Evolutionary conservation across 2,329 filamentous ascomycete species (phyloP).

Genomic region (Fusarium incarnatum): DNA sequence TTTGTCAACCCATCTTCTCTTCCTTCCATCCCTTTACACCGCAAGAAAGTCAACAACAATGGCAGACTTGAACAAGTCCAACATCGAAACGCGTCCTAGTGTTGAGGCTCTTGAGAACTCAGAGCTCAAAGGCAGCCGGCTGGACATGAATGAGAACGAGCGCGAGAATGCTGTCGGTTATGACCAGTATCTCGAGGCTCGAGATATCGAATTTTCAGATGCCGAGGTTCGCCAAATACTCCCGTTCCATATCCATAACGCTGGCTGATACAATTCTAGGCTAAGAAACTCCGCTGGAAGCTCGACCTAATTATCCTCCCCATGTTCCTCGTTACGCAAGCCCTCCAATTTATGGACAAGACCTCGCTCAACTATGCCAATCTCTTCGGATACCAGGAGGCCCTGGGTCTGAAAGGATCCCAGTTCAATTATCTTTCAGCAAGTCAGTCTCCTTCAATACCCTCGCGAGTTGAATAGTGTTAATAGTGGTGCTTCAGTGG

Average conservation of each 20-base stretch:
- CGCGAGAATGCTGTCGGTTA: slow-evolving; percentile 9
- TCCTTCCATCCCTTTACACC: not conserved
- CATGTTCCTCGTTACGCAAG: slow-evolving; percentile 7
- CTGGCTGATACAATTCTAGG: not conserved
- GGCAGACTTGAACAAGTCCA: not conserved
- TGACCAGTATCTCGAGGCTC: slow-evolving; percentile 6
- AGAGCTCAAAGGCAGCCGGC: not conserved
- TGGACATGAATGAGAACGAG: not conserved
- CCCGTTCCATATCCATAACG: too few species aligned
- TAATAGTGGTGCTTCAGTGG: not conserved
- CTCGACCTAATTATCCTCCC: slow-evolving; percentile 13
- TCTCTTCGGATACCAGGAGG: slow-evolving; percentile 7
- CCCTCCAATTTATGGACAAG: slow-evolving; percentile 13
- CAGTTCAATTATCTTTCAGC: slow-evolving; percentile 14
- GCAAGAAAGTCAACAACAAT: not conserved
- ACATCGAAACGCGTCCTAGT: not conserved
- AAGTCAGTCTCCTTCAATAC: not conserved
- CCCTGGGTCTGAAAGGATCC: slow-evolving; percentile 1
- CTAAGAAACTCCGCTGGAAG: slow-evolving; percentile 5
- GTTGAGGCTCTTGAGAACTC: slow-evolving; percentile 2
- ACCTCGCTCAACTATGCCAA: slow-evolving; percentile 18
- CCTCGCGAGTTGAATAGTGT: too few species aligned
- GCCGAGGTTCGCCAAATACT: not conserved
- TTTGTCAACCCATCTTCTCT: not conserved
- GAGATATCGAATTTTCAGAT: slow-evolving; percentile 10